phyloP scores from a whole-genome alignment of 805 yeast genomes.

The Candida pini region DNA sequence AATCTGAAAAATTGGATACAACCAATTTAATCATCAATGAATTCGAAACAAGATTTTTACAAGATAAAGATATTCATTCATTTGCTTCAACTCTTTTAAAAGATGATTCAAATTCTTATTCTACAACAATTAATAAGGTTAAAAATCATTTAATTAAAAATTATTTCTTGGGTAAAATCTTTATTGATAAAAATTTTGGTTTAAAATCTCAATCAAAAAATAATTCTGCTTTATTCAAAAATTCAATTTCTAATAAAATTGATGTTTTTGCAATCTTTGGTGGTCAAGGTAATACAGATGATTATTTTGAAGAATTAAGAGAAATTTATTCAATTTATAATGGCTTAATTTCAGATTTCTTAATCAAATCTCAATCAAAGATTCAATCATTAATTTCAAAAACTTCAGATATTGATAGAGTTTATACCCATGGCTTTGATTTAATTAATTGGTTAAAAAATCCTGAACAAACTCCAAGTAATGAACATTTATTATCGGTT shows the following conservation, averaged over 20 bases:
- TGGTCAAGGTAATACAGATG: conserved; percentile 98
- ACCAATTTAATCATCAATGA: conserved; percentile 68
- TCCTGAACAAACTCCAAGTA: conserved; percentile 84
- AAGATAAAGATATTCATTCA: conserved; percentile 79
- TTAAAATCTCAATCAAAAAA: conserved; percentile 8
- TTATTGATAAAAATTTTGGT: conserved; percentile 23
- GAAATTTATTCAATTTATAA: conserved; percentile 75
- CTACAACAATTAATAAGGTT: conserved; percentile 67
- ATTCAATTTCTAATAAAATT: conserved; percentile 52
- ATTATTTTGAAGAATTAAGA: conserved; percentile 93
- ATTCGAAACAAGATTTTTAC: conserved; percentile 75
- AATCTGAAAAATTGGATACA: conserved; percentile 43
- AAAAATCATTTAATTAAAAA: conserved; percentile 66
- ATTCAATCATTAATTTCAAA: conserved; percentile 64
- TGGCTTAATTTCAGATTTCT: conserved; percentile 66
- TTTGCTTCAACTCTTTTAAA: conserved; percentile 69
- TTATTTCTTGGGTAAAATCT: conserved; percentile 49
- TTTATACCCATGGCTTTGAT: conserved; percentile 91
- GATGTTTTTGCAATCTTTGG: conserved; percentile 84
- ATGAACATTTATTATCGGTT: conserved; percentile 79
- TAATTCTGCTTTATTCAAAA: conserved; percentile 47
- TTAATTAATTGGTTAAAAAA: conserved; percentile 80
- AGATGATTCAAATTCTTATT: conserved; percentile 50
- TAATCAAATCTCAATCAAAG: conserved; percentile 61
- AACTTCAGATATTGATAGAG: conserved; percentile 74